Conservation (phyloP, 768 basidiomycete species). For the Collybiopsis confluens region DNA sequence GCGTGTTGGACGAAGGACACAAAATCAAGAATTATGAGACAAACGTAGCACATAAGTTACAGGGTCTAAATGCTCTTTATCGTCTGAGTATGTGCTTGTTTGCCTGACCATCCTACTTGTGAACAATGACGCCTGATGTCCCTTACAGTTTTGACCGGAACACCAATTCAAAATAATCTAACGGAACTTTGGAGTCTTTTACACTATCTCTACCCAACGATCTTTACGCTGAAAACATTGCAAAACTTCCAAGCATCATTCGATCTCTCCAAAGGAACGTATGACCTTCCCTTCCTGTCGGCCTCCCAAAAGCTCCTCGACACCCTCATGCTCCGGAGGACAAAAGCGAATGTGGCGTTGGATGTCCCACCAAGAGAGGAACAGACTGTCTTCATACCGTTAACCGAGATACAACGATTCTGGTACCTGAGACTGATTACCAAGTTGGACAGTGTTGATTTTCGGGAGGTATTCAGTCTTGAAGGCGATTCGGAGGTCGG, state of each 20-base stretch:
- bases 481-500: constrained; percentile 19
- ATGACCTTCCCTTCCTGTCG: constrained; percentile 44
- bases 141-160: constrained; percentile 59
- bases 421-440: constrained; percentile 58
- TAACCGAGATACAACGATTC: constrained; percentile 57
- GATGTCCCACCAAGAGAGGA: constrained; percentile 56
- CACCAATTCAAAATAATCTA: constrained; percentile 68
- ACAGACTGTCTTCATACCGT: constrained; percentile 49
- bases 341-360: constrained; percentile 43
- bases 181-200: constrained; percentile 54
- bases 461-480: constrained; percentile 43
- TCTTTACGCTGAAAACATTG: constrained; percentile 48
- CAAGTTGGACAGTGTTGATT: constrained; percentile 42
- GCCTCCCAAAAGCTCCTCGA: constrained; percentile 45
- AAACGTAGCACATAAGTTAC: constrained; percentile 46
- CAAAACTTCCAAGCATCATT: constrained; percentile 49
- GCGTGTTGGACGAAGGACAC: constrained; percentile 66
- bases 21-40: constrained; percentile 68
- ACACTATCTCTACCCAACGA: constrained; percentile 50
- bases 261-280: constrained; percentile 47
- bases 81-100: constrained; percentile 43
- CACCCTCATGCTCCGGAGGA: constrained; percentile 56
- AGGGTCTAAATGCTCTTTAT: constrained; percentile 51
- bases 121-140: neutral
- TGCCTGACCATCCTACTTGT: neutral